phyloP scores from a whole-genome alignment of 2,329 filamentous ascomycete species.

The Aureobasidium leucospermi region DNA sequence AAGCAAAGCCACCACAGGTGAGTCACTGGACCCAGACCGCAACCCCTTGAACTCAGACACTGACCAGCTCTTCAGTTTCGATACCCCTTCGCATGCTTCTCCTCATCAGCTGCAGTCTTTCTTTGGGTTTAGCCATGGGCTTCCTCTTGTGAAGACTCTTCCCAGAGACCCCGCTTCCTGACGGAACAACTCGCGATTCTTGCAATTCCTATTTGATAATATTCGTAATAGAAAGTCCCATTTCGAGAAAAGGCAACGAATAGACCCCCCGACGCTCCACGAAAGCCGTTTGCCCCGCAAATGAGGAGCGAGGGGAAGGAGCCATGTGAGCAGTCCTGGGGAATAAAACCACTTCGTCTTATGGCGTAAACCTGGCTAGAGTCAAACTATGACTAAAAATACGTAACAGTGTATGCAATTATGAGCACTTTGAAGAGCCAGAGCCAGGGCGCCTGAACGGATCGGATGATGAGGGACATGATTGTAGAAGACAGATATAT shows the following conservation, averaged over 20 bases:
- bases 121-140: neutral
- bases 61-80: neutral
- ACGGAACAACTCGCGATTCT: constrained; percentile 1
- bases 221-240: constrained; percentile 11
- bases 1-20: constrained; percentile 60
- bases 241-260: neutral
- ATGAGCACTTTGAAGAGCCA: neutral
- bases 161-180: constrained; percentile 1
- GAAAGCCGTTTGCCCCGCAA: constrained; percentile 11
- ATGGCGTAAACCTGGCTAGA: constrained; percentile 1
- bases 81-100: constrained; percentile 2
- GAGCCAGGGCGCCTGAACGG: neutral
- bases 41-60: neutral
- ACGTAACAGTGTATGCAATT: constrained; percentile 10
- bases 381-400: constrained; percentile 13
- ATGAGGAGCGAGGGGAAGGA: constrained; percentile 2
- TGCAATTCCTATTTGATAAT: constrained; percentile 12
- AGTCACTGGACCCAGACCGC: neutral
- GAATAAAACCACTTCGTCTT: constrained; percentile 5
- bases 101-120: constrained; percentile 1
- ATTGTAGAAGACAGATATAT: neutral
- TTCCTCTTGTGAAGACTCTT: neutral
- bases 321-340: constrained; percentile 13
- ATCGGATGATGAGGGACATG: neutral
- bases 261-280: constrained; percentile 5